These are phyloP conservation scores for Collariella sp. DNA, from an alignment of 495 filamentous ascomycete species.

Conservation along the genomic window DNA sequence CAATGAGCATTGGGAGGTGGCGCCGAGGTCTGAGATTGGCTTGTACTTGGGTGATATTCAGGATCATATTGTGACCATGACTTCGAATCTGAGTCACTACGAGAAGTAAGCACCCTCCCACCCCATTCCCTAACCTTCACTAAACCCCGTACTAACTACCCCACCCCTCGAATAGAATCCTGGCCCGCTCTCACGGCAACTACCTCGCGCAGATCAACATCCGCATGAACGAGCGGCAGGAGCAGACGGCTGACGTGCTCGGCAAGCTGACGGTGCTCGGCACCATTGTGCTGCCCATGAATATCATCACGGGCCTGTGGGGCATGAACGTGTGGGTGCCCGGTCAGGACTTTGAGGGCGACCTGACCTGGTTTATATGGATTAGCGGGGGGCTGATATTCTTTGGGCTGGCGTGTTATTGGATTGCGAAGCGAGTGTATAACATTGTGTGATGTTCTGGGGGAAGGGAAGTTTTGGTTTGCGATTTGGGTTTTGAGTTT, in stretches of 20 bases:
- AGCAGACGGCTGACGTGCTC: slow-evolving; percentile 88
- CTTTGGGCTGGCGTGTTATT: slow-evolving; percentile 71
- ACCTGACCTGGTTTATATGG: slow-evolving; percentile 50
- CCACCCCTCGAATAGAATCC: slow-evolving; percentile 50
- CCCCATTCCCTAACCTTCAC: neutral
- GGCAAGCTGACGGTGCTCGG: slow-evolving; percentile 93
- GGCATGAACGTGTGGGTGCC: slow-evolving; percentile 98
- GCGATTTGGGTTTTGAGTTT: neutral
- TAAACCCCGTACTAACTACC: slow-evolving; percentile 10
- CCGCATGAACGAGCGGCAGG: slow-evolving; percentile 92
- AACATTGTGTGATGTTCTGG: slow-evolving; percentile 39
- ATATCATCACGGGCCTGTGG: slow-evolving; percentile 97
- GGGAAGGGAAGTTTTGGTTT: too few species aligned
- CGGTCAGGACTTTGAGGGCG: slow-evolving; percentile 58
- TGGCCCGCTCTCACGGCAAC: slow-evolving; percentile 88
- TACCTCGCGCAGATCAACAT: slow-evolving; percentile 92
- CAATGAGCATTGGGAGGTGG: slow-evolving; percentile 96
- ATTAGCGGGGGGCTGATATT: slow-evolving; percentile 67
- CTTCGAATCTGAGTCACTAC: slow-evolving; percentile 85
- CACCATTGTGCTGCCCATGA: slow-evolving; percentile 96
- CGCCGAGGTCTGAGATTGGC: slow-evolving; percentile 89
- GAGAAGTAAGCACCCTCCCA: slow-evolving; percentile 61
- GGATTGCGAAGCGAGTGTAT: slow-evolving; percentile 69
- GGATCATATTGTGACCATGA: slow-evolving; percentile 98
- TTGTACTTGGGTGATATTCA: slow-evolving; percentile 95